Evolutionary conservation across 768 basidiomycete genomes (phyloP), one percentile per base, ranked within the genome.

Genomic region (Melanogaster broomeanus): DNA sequence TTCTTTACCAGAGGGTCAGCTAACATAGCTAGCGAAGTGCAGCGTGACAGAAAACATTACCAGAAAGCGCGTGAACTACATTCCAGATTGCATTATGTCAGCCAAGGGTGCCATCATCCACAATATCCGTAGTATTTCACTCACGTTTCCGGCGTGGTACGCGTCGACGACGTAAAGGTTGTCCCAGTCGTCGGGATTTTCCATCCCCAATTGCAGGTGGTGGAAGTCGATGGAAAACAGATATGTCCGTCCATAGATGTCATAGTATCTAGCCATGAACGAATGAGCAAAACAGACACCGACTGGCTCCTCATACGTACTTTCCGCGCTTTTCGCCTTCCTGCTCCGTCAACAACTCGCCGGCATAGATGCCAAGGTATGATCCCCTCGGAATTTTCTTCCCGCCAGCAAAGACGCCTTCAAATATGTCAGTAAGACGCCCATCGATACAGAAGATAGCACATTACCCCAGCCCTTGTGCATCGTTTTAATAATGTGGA

Each of bases 51-150:
- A 28, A 19, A 4, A 18, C 10, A 5, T n/a, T 64, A 90, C 93
- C 59, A 95, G 69, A 61, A 90, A 96, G 28, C 93, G 82, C n/a
- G 93, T 94, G 68, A 94, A 93, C 93, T 95, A 57, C 11, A 53
- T 28, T 16, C 38, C 22, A 6, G 12, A 34, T 54, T 42, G 57
- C 11, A 45, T 31, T 7, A 43, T 41, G 52, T 50, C 44, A 16
- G 35, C 42, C 34, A 19, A 46, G n/a, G 5, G 15, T 3, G 21
- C 16, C 41, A n/a, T 22, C 11, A 46, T 18, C 35, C 21, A 22
- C 25, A 13, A 43, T 15, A 15, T 45, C 18, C n/a, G n/a, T n/a
- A n/a, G n/a, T n/a, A n/a, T n/a, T n/a, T n/a, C 30, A 77, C 87
- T 65, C 65, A 92, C 89, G 67, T 92, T 92, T 11, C 89, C 89